Evolutionary conservation across 2,329 filamentous ascomycete species (phyloP).

Genomic region (Pyrenophora tritici-repentis): DNA sequence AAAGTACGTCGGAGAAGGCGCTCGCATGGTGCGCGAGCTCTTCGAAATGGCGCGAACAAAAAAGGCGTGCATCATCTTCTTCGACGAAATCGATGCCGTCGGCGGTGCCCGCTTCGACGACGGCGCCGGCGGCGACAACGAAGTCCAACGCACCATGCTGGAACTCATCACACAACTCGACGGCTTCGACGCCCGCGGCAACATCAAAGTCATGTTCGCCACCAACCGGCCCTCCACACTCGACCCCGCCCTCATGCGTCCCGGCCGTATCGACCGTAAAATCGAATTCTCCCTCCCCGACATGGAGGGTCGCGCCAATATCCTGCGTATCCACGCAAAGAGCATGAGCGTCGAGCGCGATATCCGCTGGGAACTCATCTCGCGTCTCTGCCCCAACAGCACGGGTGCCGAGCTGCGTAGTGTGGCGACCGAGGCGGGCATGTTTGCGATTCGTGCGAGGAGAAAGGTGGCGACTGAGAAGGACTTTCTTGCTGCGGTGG

Average conservation of each 20-base stretch:
- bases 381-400: slow-evolving; percentile 92
- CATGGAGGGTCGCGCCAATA: slow-evolving; percentile 95
- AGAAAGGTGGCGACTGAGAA: slow-evolving; percentile 99
- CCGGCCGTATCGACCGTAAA: slow-evolving; percentile 96
- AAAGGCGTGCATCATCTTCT: slow-evolving; percentile 99
- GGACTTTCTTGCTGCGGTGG: slow-evolving; percentile 95
- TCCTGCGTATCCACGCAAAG: slow-evolving; percentile 97
- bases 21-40: slow-evolving; percentile 96
- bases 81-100: slow-evolving; percentile 96
- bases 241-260: slow-evolving; percentile 95
- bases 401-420: slow-evolving; percentile 95
- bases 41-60: slow-evolving; percentile 99
- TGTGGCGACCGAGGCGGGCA: slow-evolving; percentile 96
- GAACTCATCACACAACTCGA: slow-evolving; percentile 96
- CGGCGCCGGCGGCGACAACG: slow-evolving; percentile 94
- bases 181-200: slow-evolving; percentile 93
- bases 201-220: slow-evolving; percentile 99
- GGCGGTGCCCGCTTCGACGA: slow-evolving; percentile 96
- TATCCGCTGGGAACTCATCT: slow-evolving; percentile 98
- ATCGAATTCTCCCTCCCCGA: slow-evolving; percentile 98
- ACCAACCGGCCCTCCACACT: slow-evolving; percentile 95
- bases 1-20: slow-evolving; percentile 98
- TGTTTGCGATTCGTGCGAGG: slow-evolving; percentile 94
- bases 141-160: slow-evolving; percentile 97
- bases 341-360: slow-evolving; percentile 99